Base-by-base conservation (phyloP, 1,139 yeast species). In the Scheffersomyces cryptocercus region DNA sequence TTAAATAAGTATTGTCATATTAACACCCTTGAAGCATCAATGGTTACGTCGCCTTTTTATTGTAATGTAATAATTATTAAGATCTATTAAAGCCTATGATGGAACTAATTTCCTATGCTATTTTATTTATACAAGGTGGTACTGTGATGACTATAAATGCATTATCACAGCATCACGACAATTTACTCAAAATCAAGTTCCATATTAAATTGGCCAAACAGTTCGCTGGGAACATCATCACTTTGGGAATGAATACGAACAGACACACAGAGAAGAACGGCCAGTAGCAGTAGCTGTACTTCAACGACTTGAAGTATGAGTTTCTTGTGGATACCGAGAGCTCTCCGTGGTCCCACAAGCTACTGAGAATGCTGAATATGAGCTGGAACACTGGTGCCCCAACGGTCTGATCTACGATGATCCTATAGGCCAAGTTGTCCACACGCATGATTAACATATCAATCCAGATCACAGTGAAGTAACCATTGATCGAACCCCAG, bases 401-500 rank as follows among this genome's bases (percentile, higher is more conserved):
- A 2, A 81, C 51, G 2, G 67, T 47, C 56, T 82, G 87, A 56
- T 83, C 88, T 2, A 75, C 49, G 3, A 75, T 35, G 12, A 82
- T 72, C 42, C 83, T 62, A 42, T 64, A 55, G 5, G 67, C 35
- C 5, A 64, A 54, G 38, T 61, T 63, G 16, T 73, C 75, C 31
- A 77, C 54, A 9, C 58, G 61, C 1, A 49, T 42, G n/a, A 78
- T 58, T 35, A 83, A 62, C 36, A 73, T 50, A 39, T 78, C 78
- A 36, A 82, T 73, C 88, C 88, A 83, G 28, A 79, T 59, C 6
- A 75, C 77, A 3, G 84, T 77, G 44, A 81, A 62, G 26, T 72
- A 56, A 1, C 87, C 88, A 56, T 82, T 82, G 38, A 82, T 65
- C 12, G 69, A 59, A n/a, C 88, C 88, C 87, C 87, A 83, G 1